These are phyloP conservation scores for Haplographium delicatum DNA, from an alignment of 495 filamentous ascomycete species.

Conservation along the genomic window DNA sequence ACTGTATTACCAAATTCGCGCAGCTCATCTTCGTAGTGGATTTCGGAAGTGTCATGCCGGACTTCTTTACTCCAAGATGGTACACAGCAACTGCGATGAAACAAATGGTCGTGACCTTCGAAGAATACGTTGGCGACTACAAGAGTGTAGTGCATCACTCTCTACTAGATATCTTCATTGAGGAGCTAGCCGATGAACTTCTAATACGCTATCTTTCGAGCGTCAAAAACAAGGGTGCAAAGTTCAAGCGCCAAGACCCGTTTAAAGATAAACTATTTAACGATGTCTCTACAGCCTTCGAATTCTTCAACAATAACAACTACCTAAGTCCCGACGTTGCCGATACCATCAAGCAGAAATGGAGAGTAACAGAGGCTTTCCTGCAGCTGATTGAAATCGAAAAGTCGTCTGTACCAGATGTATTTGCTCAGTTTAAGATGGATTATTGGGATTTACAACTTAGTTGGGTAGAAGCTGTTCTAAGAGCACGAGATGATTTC, in stretches of 20 bases:
- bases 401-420: slow-evolving; percentile 64
- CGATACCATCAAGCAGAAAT: slow-evolving; percentile 73
- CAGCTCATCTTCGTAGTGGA: slow-evolving; percentile 81
- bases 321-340: slow-evolving; percentile 43
- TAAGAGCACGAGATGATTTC: slow-evolving; percentile 86
- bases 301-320: slow-evolving; percentile 58
- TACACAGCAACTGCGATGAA: slow-evolving; percentile 77
- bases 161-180: slow-evolving; percentile 80
- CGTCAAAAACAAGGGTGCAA: slow-evolving; percentile 84
- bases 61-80: slow-evolving; percentile 90
- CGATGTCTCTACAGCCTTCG: slow-evolving; percentile 80
- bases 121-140: slow-evolving; percentile 91
- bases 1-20: slow-evolving; percentile 82
- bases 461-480: slow-evolving; percentile 91
- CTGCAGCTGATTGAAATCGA: slow-evolving; percentile 67
- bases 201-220: slow-evolving; percentile 79
- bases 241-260: slow-evolving; percentile 77
- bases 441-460: slow-evolving; percentile 93
- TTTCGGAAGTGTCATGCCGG: slow-evolving; percentile 71
- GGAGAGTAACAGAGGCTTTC: slow-evolving; percentile 82
- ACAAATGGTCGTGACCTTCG: slow-evolving; percentile 85
- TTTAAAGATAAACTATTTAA: slow-evolving; percentile 88
- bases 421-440: slow-evolving; percentile 78
- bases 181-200: slow-evolving; percentile 86
- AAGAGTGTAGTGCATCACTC: slow-evolving; percentile 71